These are phyloP conservation scores for Stephanodiscus minutulus DNA, from an alignment of 108 stramenopile species.

Conservation along the genomic window DNA sequence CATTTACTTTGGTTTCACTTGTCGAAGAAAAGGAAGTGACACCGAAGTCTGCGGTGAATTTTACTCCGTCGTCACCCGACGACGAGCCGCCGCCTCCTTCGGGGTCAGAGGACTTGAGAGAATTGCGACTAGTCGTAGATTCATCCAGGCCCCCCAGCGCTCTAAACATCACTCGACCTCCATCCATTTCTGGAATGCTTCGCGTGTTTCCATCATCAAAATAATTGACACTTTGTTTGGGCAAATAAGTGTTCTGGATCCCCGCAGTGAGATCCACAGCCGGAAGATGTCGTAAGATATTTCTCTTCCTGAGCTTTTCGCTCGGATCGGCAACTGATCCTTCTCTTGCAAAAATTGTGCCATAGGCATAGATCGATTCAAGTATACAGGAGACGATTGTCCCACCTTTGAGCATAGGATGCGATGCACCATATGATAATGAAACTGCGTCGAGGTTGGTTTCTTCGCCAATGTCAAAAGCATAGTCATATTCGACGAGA, in stretches of 20 bases:
- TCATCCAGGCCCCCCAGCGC: conserved; percentile 69
- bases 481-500: conserved; percentile 81
- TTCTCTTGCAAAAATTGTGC: conserved; percentile 75
- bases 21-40: conserved; percentile 64
- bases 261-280: conserved; percentile 84
- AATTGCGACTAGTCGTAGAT: conserved; percentile 25
- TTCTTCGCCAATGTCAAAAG: conserved; percentile 78
- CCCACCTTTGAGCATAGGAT: conserved; percentile 87
- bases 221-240: conserved; percentile 75
- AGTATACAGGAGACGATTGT: conserved; percentile 81
- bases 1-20: conserved; percentile 76
- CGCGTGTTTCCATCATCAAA: conserved; percentile 85
- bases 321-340: conserved; percentile 76
- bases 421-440: conserved; percentile 76
- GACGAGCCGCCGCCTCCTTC: too few species aligned
- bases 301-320: conserved; percentile 70
- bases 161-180: conserved; percentile 72
- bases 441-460: conserved; percentile 78
- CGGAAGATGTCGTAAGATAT: conserved; percentile 85
- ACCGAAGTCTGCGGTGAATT: conserved; percentile 77
- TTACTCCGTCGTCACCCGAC: too few species aligned
- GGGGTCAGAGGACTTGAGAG: conserved; percentile 17
- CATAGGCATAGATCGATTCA: conserved; percentile 83
- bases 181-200: conserved; percentile 75
- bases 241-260: conserved; percentile 80